phyloP scores from a whole-genome alignment of 805 yeast genomes.

The Jamesozyma jinghongensis region DNA sequence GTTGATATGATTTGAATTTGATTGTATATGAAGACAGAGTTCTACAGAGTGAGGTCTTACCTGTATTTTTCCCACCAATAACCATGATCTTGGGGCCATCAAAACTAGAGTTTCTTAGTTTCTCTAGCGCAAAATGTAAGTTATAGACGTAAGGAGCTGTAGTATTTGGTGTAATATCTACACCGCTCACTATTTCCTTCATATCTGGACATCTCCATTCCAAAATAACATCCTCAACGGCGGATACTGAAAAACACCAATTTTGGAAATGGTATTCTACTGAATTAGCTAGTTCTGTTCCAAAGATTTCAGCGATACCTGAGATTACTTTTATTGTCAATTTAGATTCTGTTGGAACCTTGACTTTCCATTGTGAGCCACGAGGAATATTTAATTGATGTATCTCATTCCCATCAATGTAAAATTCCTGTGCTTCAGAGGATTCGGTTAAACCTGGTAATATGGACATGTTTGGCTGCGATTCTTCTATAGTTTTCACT shows the following conservation, averaged over 20 bases:
- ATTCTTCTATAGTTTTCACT: too few species aligned
- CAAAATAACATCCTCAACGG: constrained; percentile 59
- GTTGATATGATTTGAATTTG: constrained; percentile 53
- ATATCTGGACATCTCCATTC: constrained; percentile 34
- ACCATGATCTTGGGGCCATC: constrained; percentile 47
- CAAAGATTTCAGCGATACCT: constrained; percentile 86
- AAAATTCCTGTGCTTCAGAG: constrained; percentile 5
- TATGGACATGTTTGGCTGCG: not conserved
- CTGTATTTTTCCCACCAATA: constrained; percentile 62
- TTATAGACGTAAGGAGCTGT: constrained; percentile 66
- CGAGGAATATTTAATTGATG: constrained; percentile 15
- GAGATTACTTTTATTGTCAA: constrained; percentile 32
- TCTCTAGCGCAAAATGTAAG: constrained; percentile 69
- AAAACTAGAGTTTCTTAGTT: constrained; percentile 31
- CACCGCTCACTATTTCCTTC: constrained; percentile 24
- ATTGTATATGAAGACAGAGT: constrained; percentile 67
- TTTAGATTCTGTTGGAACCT: constrained; percentile 33
- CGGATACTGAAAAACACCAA: constrained; percentile 44
- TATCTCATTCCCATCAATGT: constrained; percentile 13
- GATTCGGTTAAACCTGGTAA: constrained; percentile 12
- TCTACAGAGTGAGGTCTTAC: constrained; percentile 70
- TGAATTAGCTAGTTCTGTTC: constrained; percentile 80
- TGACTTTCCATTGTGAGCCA: constrained; percentile 28
- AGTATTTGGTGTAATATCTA: constrained; percentile 43
- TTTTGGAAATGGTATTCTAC: constrained; percentile 51